Base-by-base conservation (phyloP, 2,329 filamentous ascomycete species). In the Dactylellina cionopaga region DNA sequence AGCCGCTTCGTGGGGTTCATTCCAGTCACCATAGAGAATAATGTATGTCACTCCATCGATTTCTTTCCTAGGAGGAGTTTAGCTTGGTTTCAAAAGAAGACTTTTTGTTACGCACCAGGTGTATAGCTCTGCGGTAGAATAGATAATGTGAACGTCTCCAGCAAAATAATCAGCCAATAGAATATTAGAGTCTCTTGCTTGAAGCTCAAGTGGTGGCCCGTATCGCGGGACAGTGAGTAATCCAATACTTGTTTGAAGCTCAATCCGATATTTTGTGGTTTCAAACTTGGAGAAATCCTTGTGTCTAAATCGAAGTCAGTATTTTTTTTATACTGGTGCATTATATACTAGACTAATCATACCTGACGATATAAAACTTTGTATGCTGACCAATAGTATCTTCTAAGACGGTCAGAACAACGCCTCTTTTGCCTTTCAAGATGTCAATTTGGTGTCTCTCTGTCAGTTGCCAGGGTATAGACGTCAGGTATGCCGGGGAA, bases 121-220 rank as follows among this genome's bases (percentile, higher is more conserved):
- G 74, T 88, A 87, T 22, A 91, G 84, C 76, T 92, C 89, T 0
- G 87, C 88, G 0, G 89, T 89, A 0, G 87, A 90, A 79, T 91
- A 92, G 0, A 90, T 78, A 10, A 92, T 77, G 0, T 82, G 85
- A 3, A 81, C 80, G n/a, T 84, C 83, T 0, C 86, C 87, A 49
- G 91, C 80, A 9, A 85, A 81, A 71, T 91, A 91, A 75, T 91
- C 87, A 0, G 84, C 87, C 2, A 91, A 85, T 76, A 89, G 86
- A 41, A 90, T 84, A 79, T 71, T 71, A 2, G 66, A 71, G 25
- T 71, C 66, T 54, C 66, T 41, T 3, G 66, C 56, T 25, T 71
- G 66, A 17, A 71, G 54, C 27, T 71, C 58, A 37, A 71, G 58
- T 13, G 33, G 27, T 13, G 46, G 31, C 9, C 33, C 66, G 2